Evolutionary conservation across 257 asterid genomes (phyloP), one percentile per base, ranked within the genome.

Genomic region (Gentiana straminea): DNA sequence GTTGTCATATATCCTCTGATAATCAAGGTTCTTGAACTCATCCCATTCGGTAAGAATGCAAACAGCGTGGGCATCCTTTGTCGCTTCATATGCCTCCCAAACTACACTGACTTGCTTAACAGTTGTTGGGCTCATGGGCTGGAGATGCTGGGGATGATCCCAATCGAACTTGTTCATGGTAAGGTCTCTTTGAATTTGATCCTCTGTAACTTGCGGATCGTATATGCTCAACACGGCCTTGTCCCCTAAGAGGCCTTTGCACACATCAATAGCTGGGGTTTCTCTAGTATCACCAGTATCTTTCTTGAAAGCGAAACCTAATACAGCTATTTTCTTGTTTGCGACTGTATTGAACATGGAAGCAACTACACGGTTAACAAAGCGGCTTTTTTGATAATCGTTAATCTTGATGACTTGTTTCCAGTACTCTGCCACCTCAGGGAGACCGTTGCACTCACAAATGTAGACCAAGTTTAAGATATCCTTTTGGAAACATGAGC

Each of bases 11-110:
- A 86, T 80, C 83, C 52, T 84, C 78, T 82, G 66, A 71, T 69
- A 87, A 70, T 87, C 96, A 11, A 87, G 94, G 2, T 67, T 75
- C 81, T 87, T 84, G 38, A 87, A 87, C 75, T 87, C 96, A 7
- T 87, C 93, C 96, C 96, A 87, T 68, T 87, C 96, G 1, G 96
- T 87, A 8, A 87, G 83, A 55, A 87, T 80, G 77, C 96, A 84
- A n/a, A 84, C 58, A 15, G 75, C 91, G 32, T 86, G 95, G 0
- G 95, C 94, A 3, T 81, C 92, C 64, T 84, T 86, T 1, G 89
- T 73, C 8, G 95, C 95, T 53, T 65, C 72, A 3, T 87, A 87
- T 3, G 96, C 96, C 51, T 82, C 86, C 92, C 89, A 84, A 54
- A 73, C 80, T 8, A 74, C 73, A 0, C 75, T 75, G 34, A 86